These are phyloP conservation scores for Podochytrium sp. DNA, from an alignment of 192 early-diverging fungal species.

Conservation along the genomic window DNA sequence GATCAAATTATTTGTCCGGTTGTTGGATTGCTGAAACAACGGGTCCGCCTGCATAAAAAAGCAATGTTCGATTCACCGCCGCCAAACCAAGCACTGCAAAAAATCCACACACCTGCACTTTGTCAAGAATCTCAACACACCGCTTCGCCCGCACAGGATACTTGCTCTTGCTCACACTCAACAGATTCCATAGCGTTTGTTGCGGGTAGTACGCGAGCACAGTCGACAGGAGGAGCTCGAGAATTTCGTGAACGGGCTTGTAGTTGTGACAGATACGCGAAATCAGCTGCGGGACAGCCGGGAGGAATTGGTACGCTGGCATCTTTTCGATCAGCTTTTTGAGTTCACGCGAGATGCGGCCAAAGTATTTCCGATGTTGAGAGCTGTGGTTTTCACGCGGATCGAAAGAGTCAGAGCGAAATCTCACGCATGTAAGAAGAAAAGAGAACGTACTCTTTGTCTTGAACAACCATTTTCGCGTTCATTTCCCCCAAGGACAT, in stretches of 20 bases:
- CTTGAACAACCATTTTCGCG: constrained; percentile 48
- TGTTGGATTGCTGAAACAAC: neutral
- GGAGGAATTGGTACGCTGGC: constrained; percentile 75
- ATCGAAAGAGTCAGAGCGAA: neutral
- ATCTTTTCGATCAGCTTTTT: constrained; percentile 60
- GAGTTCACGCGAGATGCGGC: too few species aligned
- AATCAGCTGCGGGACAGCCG: constrained; percentile 84
- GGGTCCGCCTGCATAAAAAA: constrained; percentile 17
- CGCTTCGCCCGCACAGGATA: constrained; percentile 63
- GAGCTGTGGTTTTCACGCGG: too few species aligned
- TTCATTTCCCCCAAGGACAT: constrained; percentile 54
- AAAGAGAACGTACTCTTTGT: neutral
- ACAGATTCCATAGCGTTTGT: constrained; percentile 87
- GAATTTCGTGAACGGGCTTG: constrained; percentile 61
- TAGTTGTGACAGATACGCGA: constrained; percentile 83
- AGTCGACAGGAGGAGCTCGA: constrained; percentile 72
- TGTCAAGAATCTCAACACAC: constrained; percentile 68
- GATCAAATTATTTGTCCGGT: constrained; percentile 4
- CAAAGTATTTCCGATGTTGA: too few species aligned
- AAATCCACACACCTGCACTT: constrained; percentile 50
- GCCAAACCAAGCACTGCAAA: neutral
- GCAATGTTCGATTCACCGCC: neutral
- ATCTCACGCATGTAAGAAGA: neutral
- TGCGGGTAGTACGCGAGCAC: constrained; percentile 77
- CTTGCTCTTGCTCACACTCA: constrained; percentile 74